phyloP scores from a whole-genome alignment of 768 basidiomycete species.

The Mycena epipterygia region DNA sequence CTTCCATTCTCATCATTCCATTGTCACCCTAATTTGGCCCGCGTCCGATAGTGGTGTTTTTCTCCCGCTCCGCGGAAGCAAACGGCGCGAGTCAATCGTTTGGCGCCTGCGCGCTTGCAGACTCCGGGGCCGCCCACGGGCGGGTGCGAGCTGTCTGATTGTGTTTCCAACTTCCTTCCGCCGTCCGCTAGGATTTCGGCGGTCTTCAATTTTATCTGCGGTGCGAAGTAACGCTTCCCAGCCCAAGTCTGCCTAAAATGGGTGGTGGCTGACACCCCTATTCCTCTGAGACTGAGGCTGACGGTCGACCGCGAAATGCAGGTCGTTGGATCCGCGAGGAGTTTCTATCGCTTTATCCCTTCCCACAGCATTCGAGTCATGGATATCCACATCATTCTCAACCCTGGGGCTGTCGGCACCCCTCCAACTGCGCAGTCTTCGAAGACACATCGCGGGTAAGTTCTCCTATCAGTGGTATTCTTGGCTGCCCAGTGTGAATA shows the following conservation, averaged over 20 bases:
- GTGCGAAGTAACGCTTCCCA: slow-evolving; percentile 12
- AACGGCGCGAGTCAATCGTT: background rate
- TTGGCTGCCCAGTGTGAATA: slow-evolving; percentile 17
- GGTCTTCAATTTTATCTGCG: slow-evolving; percentile 18
- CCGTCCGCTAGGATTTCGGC: slow-evolving; percentile 3
- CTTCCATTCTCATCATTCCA: slow-evolving; percentile 35
- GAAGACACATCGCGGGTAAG: slow-evolving; percentile 13
- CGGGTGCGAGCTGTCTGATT: slow-evolving; percentile 28
- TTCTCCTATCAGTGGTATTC: slow-evolving; percentile 25
- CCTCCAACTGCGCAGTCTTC: slow-evolving; percentile 18
- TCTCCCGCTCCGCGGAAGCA: slow-evolving; percentile 30
- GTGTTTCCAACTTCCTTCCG: slow-evolving; percentile 11
- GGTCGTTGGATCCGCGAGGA: background rate
- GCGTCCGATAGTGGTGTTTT: background rate
- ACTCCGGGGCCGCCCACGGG: background rate
- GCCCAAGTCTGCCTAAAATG: slow-evolving; percentile 23
- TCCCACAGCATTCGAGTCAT: slow-evolving; percentile 32
- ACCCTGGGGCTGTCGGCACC: slow-evolving; percentile 37
- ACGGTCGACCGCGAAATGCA: background rate
- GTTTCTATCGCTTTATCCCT: background rate
- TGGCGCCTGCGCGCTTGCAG: slow-evolving; percentile 9
- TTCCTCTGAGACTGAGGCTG: slow-evolving; percentile 25
- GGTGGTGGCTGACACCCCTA: slow-evolving; percentile 33
- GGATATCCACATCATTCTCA: slow-evolving; percentile 42
- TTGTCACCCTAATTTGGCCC: slow-evolving; percentile 22